Conservation (phyloP, 495 filamentous ascomycete species). For the Tuber microsphaerosporum region DNA sequence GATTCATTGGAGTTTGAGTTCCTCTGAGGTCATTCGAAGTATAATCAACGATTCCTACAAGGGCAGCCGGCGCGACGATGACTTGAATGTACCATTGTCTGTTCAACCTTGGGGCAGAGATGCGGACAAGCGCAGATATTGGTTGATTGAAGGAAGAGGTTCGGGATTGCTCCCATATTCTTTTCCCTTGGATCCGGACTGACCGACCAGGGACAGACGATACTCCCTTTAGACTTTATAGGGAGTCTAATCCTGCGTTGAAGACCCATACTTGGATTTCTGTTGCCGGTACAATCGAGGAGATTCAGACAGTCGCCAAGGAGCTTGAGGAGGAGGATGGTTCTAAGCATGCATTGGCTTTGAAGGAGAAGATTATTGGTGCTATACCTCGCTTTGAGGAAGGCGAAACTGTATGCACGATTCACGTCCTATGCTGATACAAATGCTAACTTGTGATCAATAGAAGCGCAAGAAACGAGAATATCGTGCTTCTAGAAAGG, state of each 20-base stretch:
- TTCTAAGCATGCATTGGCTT: conserved; percentile 64
- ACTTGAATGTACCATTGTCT: conserved; percentile 84
- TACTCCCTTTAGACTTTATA: conserved; percentile 86
- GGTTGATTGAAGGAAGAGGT: conserved; percentile 70
- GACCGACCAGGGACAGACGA: conserved; percentile 57
- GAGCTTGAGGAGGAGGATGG: conserved; percentile 69
- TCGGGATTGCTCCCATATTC: conserved; percentile 1
- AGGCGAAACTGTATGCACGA: conserved; percentile 67
- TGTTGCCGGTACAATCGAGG: conserved; percentile 82
- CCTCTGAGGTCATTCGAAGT: conserved; percentile 71
- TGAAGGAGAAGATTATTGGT: conserved; percentile 68
- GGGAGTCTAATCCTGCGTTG: conserved; percentile 77
- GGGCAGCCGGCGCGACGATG: conserved; percentile 77
- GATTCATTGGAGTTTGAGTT: conserved; percentile 81
- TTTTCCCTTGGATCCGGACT: not conserved
- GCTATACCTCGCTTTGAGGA: conserved; percentile 92
- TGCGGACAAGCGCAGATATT: conserved; percentile 84
- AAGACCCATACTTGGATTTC: conserved; percentile 83
- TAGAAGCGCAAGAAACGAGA: conserved; percentile 89
- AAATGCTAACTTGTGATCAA: conserved; percentile 40
- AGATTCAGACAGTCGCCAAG: conserved; percentile 64
- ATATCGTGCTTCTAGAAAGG: conserved; percentile 77
- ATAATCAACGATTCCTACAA: conserved; percentile 88
- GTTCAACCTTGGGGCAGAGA: conserved; percentile 93
- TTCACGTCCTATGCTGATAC: not conserved